Evolutionary conservation across 2,329 filamentous ascomycete genomes (phyloP).

Genomic region (Atkinsonella texensis): DNA sequence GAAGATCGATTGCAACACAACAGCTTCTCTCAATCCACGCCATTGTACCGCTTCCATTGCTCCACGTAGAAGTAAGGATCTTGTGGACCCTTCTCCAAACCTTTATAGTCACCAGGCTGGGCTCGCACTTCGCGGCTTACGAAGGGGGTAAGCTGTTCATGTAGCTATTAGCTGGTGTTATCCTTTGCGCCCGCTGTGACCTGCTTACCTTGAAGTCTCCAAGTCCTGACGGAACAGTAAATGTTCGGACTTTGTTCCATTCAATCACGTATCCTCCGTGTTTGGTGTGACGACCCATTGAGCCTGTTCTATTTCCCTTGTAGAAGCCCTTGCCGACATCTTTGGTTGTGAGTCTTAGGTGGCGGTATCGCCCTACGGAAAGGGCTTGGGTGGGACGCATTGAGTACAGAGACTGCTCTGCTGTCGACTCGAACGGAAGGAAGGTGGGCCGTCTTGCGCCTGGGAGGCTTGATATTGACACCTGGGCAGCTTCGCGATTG

Average conservation of each 20-base stretch:
- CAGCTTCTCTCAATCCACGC: constrained; percentile 33
- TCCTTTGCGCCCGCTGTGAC: background rate
- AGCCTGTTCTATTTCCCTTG: constrained; percentile 85
- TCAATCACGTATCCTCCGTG: constrained; percentile 77
- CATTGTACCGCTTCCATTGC: constrained; percentile 58
- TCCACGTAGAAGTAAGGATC: constrained; percentile 51
- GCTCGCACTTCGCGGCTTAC: constrained; percentile 49
- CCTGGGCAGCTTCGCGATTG: background rate
- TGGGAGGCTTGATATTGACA: background rate
- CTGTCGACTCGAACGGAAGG: background rate
- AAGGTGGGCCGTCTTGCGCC: background rate
- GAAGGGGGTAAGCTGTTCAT: constrained; percentile 62
- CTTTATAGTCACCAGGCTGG: constrained; percentile 41
- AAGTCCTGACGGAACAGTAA: constrained; percentile 59
- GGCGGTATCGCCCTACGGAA: constrained; percentile 54
- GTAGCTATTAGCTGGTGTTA: constrained; percentile 9
- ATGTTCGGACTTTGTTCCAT: constrained; percentile 81
- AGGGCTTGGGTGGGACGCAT: constrained; percentile 62
- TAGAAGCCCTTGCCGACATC: constrained; percentile 90
- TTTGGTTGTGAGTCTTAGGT: constrained; percentile 80
- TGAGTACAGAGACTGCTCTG: background rate
- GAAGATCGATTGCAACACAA: background rate
- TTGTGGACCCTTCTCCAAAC: constrained; percentile 39
- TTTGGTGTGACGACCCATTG: constrained; percentile 76
- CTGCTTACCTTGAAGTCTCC: constrained; percentile 58